phyloP scores from a whole-genome alignment of 2,329 filamentous ascomycete genomes.

The Epichloe sibirici region DNA sequence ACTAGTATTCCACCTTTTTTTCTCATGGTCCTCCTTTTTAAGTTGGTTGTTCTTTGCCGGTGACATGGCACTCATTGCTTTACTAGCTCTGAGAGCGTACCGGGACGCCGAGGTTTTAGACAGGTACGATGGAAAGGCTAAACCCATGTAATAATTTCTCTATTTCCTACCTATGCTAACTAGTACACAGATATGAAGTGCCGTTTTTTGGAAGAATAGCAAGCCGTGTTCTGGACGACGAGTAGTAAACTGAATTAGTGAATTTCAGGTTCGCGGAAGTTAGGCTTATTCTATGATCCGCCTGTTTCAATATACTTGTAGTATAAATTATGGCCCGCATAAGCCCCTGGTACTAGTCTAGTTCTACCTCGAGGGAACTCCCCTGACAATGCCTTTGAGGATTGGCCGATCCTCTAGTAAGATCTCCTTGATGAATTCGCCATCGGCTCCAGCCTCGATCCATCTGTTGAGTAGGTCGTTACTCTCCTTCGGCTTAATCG shows the following conservation, averaged over 20 bases:
- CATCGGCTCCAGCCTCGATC: constrained; percentile 44
- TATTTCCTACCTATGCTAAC: neutral
- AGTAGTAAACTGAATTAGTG: constrained; percentile 25
- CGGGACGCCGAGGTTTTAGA: constrained; percentile 61
- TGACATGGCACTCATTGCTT: constrained; percentile 66
- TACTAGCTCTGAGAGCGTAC: constrained; percentile 69
- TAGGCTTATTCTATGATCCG: neutral
- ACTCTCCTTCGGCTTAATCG: constrained; percentile 87
- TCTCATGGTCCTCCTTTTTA: constrained; percentile 73
- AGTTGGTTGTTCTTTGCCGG: constrained; percentile 71
- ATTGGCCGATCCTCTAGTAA: constrained; percentile 36
- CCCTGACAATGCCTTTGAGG: constrained; percentile 34
- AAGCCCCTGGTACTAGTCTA: neutral
- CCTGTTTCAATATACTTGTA: neutral
- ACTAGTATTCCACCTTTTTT: constrained; percentile 69
- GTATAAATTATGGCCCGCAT: neutral
- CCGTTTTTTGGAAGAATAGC: constrained; percentile 78
- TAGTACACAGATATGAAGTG: constrained; percentile 56
- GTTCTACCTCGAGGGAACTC: constrained; percentile 34
- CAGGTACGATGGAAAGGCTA: constrained; percentile 30
- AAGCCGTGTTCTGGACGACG: constrained; percentile 82
- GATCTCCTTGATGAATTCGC: constrained; percentile 32
- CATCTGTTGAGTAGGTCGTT: constrained; percentile 71
- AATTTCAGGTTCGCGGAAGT: neutral
- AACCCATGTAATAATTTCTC: neutral